Conservation (phyloP, 306 rosid genomes). For the Leucaena leucocephala region DNA sequence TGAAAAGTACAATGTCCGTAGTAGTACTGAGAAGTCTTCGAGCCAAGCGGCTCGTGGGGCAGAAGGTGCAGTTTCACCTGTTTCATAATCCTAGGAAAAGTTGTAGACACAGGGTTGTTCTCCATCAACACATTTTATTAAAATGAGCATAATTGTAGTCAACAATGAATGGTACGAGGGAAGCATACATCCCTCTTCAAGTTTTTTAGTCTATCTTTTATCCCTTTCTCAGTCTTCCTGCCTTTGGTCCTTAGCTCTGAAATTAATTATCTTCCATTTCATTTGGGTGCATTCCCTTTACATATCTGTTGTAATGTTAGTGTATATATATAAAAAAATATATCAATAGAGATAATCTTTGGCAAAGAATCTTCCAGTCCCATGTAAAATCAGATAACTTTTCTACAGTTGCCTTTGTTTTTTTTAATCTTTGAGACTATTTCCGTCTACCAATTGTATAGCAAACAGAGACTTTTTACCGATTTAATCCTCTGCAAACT, state of each 20-base stretch:
- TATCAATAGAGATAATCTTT: constrained; percentile 46
- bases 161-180: constrained; percentile 39
- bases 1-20: constrained; percentile 80
- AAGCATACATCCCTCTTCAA: constrained; percentile 31
- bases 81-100: constrained; percentile 56
- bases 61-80: constrained; percentile 59
- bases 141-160: constrained; percentile 36
- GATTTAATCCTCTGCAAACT: neutral
- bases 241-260: constrained; percentile 23
- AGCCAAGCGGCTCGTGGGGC: constrained; percentile 54
- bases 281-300: constrained; percentile 60
- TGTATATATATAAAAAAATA: constrained; percentile 57
- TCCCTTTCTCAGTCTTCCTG: neutral
- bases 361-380: constrained; percentile 39
- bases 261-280: constrained; percentile 49
- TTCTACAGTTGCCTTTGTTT: neutral
- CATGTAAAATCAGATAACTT: neutral
- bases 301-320: constrained; percentile 62
- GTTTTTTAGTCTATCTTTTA: neutral
- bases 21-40: constrained; percentile 66
- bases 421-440: neutral
- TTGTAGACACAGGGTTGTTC: constrained; percentile 38
- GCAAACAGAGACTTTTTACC: too few relatives aligned
- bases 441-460: neutral
- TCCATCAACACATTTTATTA: constrained; percentile 56